Evolutionary conservation across 177 flowering plant genomes (phyloP), one percentile per base, ranked within the genome.

Genomic region (Vitis hybrid): DNA sequence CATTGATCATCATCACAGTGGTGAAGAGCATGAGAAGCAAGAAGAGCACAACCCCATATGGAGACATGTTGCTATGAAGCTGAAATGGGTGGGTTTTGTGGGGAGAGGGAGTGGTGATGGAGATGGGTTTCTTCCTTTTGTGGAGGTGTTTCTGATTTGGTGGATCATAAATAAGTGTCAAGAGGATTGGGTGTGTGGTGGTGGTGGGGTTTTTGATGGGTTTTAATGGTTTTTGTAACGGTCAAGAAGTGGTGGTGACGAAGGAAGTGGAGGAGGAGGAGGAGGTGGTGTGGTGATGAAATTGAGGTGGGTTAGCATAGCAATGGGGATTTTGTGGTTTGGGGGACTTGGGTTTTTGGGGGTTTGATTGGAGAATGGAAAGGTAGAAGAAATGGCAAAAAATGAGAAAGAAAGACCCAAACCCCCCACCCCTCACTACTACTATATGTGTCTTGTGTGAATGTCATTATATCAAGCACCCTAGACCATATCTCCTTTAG

Each of bases 1-100:
- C 8, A 59, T 11, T 55, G 71, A 68, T 9, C 12, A 53, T 12
- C 51, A 51, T 31, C 48, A 39, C 48, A 12, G 73, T 69, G 1
- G 68, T 59, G 18, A 72, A 22, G 52, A 79, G 68, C 57, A 79
- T 29, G 15, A 78, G 9, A 0, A 79, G 48, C 72, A 79, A 53
- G 52, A 72, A 75, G 29, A 72, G 33, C 13, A 67, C 5, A 61
- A 62, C 29, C 65, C 77, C 70, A 72, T 20, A 1, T 26, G 69
- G 13, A 71, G 77, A 65, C 76, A 77, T 77, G 56, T 12, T 48
- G 60, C 3, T 0, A 9, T 1, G 61, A 13, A 33, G 26, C 50
- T 12, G 55, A 31, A 59, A 55, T 18, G 33, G 63, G 62, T 52
- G 66, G 49, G 67, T 55, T 64, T 20, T 66, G 31, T 62, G 70